phyloP scores from a whole-genome alignment of 2,329 filamentous ascomycete genomes.

The Orbilia ellipsospora region DNA sequence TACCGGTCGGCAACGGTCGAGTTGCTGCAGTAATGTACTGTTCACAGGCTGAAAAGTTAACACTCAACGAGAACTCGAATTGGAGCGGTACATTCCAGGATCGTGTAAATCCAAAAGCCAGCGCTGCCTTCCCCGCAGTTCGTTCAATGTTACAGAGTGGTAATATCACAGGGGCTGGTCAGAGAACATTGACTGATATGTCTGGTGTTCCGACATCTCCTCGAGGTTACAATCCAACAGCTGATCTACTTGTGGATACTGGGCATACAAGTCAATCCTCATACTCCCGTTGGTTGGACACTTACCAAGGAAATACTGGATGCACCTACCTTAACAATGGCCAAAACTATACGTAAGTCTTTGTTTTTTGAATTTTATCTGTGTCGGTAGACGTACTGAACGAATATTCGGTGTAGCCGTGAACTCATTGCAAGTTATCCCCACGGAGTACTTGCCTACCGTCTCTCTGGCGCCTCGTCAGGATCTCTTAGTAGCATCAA shows the following conservation, averaged over 20 bases:
- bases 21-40: conserved; percentile 65
- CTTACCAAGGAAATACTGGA: conserved; percentile 57
- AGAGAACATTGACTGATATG: conserved; percentile 64
- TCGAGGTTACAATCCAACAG: conserved; percentile 61
- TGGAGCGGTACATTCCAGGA: conserved; percentile 65
- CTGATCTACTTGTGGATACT: conserved; percentile 12
- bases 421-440: conserved; percentile 64
- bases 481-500: conserved; percentile 21
- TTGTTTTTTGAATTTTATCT: conserved; percentile 62
- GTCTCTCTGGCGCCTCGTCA: conserved; percentile 16
- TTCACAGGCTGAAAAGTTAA: conserved; percentile 63
- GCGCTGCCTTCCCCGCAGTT: conserved; percentile 62
- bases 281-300: conserved; percentile 23
- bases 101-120: conserved; percentile 63
- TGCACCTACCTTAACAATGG: conserved; percentile 63
- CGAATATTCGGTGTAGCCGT: conserved; percentile 60
- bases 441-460: conserved; percentile 62
- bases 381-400: conserved; percentile 52
- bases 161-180: conserved; percentile 63
- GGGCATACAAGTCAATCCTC: conserved; percentile 22
- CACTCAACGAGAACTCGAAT: conserved; percentile 66
- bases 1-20: conserved; percentile 67
- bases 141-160: conserved; percentile 63
- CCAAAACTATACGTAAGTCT: conserved; percentile 59
- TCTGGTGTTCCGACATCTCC: conserved; percentile 65